Base-by-base conservation (phyloP, 2,329 filamentous ascomycete species). In the Pyrenophora teres region DNA sequence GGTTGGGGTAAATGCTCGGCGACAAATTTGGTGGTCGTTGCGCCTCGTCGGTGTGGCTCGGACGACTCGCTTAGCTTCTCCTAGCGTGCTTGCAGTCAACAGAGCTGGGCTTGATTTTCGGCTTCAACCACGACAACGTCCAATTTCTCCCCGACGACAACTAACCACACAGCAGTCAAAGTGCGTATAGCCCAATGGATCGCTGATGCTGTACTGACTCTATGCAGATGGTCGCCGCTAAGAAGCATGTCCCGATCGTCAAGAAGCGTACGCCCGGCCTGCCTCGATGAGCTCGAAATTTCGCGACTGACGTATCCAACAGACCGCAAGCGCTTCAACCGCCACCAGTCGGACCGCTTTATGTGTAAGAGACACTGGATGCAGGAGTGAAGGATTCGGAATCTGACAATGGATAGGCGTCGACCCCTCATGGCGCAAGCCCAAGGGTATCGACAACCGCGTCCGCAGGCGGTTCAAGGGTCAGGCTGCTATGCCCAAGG, bases 381-480 rank as follows among this genome's bases (percentile, higher is more conserved):
- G 37, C 43, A 40, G 58, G 40, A 43, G 37, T 33, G 18, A 53
- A 33, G 39, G 52, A 55, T 41, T 42, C 6, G 36, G 56, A 46
- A 52, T 57, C 64, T 72, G 69, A 72, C 66, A 63, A 18, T 58
- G 59, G 58, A 65, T 46, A 71, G 70, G 70, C 78, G 87, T 97
- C 70, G 87, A 84, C 76, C 78, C 89, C 69, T 88, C 86, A 85
- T 99, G 94, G 94, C 89, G 94, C 83, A 99, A 97, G 87, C 94
- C 94, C 71, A 99, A 99, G 90, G 94, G 94, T 91, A 99, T 99
- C 81, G 94, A 99, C 83, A 96, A 92, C 85, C 84, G 90, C 75
- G 93, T 99, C 78, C 90, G 94, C 78, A 87, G 94, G 85, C 90
- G 94, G 70, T 99, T 99, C 86, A 92, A 90, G 82, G 91, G 94